Evolutionary conservation across 176 grass and related monocot genomes (phyloP).

Genomic region (Carex parvula): DNA sequence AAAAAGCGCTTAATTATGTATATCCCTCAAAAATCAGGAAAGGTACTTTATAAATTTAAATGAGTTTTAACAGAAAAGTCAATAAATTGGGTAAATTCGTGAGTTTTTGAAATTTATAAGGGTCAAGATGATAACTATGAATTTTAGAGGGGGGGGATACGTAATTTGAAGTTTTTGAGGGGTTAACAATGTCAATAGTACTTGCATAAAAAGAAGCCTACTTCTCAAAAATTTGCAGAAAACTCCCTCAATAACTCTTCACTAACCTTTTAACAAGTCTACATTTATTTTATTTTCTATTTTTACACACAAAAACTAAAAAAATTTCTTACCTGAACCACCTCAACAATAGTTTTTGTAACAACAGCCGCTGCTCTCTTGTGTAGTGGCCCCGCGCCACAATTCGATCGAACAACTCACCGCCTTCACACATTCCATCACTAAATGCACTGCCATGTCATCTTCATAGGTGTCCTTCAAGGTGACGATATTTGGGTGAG

Average conservation of each 20-base stretch:
- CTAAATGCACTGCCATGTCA: slow-evolving; percentile 69
- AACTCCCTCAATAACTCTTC: background rate
- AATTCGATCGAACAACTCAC: slow-evolving; percentile 83
- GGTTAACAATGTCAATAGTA: background rate
- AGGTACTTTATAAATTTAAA: too few species aligned
- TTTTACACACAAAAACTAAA: background rate
- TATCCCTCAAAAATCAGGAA: too few species aligned
- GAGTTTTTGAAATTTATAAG: too few species aligned
- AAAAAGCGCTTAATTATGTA: too few species aligned
- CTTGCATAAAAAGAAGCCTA: background rate
- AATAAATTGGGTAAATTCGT: too few species aligned
- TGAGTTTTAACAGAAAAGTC: too few species aligned
- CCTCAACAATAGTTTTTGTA: slow-evolving; percentile 72
- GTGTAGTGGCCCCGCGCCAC: slow-evolving; percentile 74
- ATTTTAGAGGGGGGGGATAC: too few species aligned
- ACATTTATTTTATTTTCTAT: background rate
- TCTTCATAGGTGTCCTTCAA: slow-evolving; percentile 83
- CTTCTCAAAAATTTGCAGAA: background rate
- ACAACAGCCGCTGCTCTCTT: slow-evolving; percentile 52
- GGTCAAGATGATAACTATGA: too few species aligned
- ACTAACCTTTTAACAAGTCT: background rate
- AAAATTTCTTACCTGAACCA: slow-evolving; percentile 55
- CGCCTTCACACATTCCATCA: slow-evolving; percentile 89
- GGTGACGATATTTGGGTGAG: slow-evolving; percentile 70
- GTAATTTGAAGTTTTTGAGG: too few species aligned